Percentiles rank a stretch among this genome's conserved stretches.
Conservation (phyloP, 1,139 yeast genomes). For the Blastobotrys illinoisensis region DNA sequence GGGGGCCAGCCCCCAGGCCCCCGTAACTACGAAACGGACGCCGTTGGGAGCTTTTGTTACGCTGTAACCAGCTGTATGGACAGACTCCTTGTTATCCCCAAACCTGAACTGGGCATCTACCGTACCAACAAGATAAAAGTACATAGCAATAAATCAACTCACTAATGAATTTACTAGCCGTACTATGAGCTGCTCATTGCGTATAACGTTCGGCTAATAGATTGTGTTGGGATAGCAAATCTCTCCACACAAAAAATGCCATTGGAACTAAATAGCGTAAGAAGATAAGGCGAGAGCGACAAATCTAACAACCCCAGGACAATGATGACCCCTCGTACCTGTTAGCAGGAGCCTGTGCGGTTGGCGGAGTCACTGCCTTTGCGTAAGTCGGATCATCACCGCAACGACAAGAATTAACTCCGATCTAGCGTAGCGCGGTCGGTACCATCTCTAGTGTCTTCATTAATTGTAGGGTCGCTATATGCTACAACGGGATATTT, state of each 20-base stretch:
- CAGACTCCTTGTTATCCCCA: no score
- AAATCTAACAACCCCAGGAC: background rate
- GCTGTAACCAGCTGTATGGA: no score
- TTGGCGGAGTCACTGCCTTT: constrained; percentile 72
- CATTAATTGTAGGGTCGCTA: background rate
- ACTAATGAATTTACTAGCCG: no score
- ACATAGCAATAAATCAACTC: no score
- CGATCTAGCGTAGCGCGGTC: background rate
- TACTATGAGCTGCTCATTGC: no score
- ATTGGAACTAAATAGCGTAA: constrained; percentile 3
- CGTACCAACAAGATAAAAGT: no score
- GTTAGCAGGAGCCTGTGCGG: constrained; percentile 64
- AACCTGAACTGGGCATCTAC: no score
- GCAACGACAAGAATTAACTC: no score
- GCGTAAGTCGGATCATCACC: constrained; percentile 35
- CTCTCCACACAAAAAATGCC: background rate
- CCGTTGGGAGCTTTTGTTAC: no score
- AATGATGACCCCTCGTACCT: constrained; percentile 57
- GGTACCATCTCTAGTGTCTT: background rate
- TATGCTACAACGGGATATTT: background rate
- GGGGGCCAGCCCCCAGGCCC: no score
- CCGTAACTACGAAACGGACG: no score
- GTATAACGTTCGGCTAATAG: no score
- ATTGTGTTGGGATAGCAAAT: constrained; percentile 1
- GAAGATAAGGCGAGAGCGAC: background rate